Conservation (phyloP, 208 protist species). For the Acanthamoeba culbertsoni region DNA sequence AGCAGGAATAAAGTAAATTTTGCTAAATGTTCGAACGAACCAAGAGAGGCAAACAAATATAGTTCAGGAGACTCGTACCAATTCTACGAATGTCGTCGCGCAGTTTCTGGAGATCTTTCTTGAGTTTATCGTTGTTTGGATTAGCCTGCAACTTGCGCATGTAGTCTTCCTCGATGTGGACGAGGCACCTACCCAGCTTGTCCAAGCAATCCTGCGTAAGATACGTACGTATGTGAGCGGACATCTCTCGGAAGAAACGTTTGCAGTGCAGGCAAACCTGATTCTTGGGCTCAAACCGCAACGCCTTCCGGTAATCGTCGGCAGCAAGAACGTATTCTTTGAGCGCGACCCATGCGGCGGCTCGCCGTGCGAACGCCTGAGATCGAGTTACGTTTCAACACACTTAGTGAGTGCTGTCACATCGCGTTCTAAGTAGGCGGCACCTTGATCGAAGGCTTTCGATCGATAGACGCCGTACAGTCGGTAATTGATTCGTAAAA, state of each 20-base stretch:
- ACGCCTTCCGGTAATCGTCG: slow-evolving; percentile 8
- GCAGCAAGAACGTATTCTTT: slow-evolving; percentile 24
- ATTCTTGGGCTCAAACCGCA: slow-evolving; percentile 39
- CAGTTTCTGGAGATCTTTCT: slow-evolving; percentile 27
- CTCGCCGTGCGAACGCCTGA: background rate
- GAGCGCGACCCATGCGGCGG: slow-evolving; percentile 28
- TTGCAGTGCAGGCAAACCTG: background rate
- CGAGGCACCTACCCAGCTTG: background rate
- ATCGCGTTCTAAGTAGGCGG: background rate
- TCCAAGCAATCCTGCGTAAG: slow-evolving; percentile 34
- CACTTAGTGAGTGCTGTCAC: background rate
- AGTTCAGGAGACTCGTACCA: background rate
- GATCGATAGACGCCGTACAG: slow-evolving; percentile 45
- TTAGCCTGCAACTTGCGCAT: slow-evolving; percentile 31
- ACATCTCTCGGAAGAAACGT: background rate
- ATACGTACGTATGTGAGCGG: no score
- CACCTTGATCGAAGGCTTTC: slow-evolving; percentile 23
- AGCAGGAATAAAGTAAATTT: no score
- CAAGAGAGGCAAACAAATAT: no score
- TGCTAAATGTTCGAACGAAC: no score
- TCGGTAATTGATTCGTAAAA: slow-evolving; percentile 51
- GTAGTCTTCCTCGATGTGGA: slow-evolving; percentile 20
- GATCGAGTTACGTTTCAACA: background rate
- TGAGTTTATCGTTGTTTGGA: slow-evolving; percentile 21
- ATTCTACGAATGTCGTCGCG: slow-evolving; percentile 37